Evolutionary conservation across 148 eudicot species (phyloP), one percentile per base, ranked within the genome.

Genomic region (Rhododendron vialii): DNA sequence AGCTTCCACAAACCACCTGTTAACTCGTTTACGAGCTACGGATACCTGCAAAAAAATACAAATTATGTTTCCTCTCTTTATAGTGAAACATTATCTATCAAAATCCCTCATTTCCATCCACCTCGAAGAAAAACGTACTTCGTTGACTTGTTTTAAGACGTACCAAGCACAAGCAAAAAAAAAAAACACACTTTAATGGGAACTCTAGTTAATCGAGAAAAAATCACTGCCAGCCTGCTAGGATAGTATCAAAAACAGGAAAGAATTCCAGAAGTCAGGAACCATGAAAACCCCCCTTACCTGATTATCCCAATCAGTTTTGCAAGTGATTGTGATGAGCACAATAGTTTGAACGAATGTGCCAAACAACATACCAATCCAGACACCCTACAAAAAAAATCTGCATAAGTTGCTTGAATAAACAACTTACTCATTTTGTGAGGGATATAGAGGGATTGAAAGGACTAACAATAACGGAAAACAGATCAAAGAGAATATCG

Each of bases 241-340:
- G 50, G 11, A 47, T 71, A 30, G 20, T 5, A 13, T 71, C 88
- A 75, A 30, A 12, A 17, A 1, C 17, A 69, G 17, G 36, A 69
- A 28, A 91, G 75, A 28, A 71, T 10, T 43, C 26, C 2, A 2
- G 14, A 13, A 45, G 18, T 15, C 93, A 78, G 7, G 2, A n/a
- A n/a, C 43, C 43, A 41, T 41, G 7, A 53, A 81, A 17, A 28
- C 22, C 0, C 5, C 5, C 9, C 20, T n/a, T 74, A 89, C 90
- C 91, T 90, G 93, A 78, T 90, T 88, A 6, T 91, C 91, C 93
- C 93, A 91, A 71, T 91, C 92, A 26, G 91, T 91, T 88, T 28
- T 91, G 47, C 80, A 86, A 18, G 92, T 90, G 77, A 91, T 86
- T 78, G 87, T 86, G 26, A 88, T 0, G 50, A 91, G 89, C 7